phyloP scores from a whole-genome alignment of 495 filamentous ascomycete genomes.

The Aspergillus panamensis region DNA sequence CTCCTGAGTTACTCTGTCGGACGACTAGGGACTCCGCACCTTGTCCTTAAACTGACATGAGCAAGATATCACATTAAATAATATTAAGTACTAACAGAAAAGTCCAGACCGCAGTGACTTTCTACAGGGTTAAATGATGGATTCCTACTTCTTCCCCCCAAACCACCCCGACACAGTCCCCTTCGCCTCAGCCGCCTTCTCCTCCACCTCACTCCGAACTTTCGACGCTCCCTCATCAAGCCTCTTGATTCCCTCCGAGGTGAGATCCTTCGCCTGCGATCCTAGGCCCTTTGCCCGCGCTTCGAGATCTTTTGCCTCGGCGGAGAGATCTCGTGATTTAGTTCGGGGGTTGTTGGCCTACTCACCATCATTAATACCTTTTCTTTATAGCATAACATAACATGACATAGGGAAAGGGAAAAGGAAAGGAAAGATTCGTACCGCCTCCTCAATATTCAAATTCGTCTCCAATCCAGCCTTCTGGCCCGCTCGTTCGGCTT shows the following conservation, averaged over 20 bases:
- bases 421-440: constrained; percentile 31
- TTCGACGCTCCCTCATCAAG: constrained; percentile 34
- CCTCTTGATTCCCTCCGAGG: constrained; percentile 46
- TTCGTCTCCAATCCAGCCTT: constrained; percentile 50
- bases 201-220: constrained; percentile 70
- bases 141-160: constrained; percentile 61
- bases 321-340: constrained; percentile 47
- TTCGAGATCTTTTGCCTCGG: constrained; percentile 25
- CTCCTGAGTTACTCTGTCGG: no score
- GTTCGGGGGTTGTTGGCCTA: constrained; percentile 61
- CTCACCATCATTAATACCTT: not conserved
- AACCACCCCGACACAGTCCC: constrained; percentile 77
- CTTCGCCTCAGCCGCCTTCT: constrained; percentile 75
- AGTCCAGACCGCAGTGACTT: no score
- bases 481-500: constrained; percentile 51
- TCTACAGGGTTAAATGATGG: no score
- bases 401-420: not conserved
- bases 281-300: no score
- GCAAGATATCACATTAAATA: no score
- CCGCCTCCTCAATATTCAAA: constrained; percentile 52
- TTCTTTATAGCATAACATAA: not conserved
- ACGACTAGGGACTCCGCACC: no score
- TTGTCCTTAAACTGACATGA: no score
- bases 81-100: no score
- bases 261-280: constrained; percentile 38